These are phyloP conservation scores for Diaporthe amygdali DNA, from an alignment of 2,329 filamentous ascomycete genomes.

Conservation along the genomic window DNA sequence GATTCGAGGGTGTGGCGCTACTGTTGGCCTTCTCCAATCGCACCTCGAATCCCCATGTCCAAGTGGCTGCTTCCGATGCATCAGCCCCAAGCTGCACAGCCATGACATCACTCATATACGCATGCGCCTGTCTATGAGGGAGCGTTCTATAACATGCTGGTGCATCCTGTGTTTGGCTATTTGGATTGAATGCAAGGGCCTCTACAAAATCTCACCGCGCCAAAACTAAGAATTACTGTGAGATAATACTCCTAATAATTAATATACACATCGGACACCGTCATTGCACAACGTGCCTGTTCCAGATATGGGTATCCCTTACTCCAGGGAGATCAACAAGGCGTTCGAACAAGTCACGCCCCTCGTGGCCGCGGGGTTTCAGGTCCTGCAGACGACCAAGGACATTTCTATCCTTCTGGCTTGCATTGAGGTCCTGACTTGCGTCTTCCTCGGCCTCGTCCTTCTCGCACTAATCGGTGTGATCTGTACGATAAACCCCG, in stretches of 20 bases:
- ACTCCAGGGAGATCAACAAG: conserved; percentile 22
- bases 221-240: neutral
- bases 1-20: conserved; percentile 13
- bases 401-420: conserved; percentile 26
- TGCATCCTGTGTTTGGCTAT: neutral
- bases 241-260: neutral
- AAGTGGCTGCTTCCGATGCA: neutral
- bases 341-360: conserved; percentile 24
- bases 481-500: conserved; percentile 21
- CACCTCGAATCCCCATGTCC: neutral
- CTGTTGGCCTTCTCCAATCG: conserved; percentile 12
- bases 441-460: conserved; percentile 16
- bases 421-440: conserved; percentile 23
- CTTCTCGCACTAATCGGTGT: conserved; percentile 21
- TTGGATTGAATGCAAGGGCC: neutral
- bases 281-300: too few relatives aligned
- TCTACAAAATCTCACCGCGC: neutral
- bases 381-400: conserved; percentile 26
- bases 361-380: conserved; percentile 23
- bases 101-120: conserved; percentile 24
- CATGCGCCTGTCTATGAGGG: neutral
- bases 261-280: neutral
- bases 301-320: conserved; percentile 23
- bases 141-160: neutral
- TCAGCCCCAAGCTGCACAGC: conserved; percentile 6